phyloP scores from a whole-genome alignment of 2,329 filamentous ascomycete genomes.

The Fonsecaea multimorphosa region DNA sequence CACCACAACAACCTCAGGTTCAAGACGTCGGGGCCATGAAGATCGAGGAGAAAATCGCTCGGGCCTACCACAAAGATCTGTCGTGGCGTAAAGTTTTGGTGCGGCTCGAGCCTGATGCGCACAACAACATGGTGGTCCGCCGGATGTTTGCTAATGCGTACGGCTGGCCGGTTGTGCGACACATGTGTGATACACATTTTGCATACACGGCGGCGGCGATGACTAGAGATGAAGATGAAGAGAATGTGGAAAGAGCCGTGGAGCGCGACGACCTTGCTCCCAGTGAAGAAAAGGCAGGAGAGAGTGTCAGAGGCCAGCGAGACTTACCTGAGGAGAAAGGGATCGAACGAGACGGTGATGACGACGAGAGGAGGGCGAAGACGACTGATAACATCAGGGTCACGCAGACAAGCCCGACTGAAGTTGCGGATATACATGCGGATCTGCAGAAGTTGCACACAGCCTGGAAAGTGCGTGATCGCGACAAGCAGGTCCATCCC shows the following conservation, averaged over 20 bases:
- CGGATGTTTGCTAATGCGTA: slow-evolving; percentile 97
- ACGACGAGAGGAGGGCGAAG: slow-evolving; percentile 15
- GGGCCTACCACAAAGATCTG: slow-evolving; percentile 88
- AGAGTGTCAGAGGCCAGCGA: slow-evolving; percentile 62
- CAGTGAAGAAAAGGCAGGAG: slow-evolving; percentile 61
- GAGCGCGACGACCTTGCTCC: slow-evolving; percentile 60
- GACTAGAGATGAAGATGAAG: slow-evolving; percentile 71
- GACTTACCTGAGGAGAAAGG: slow-evolving; percentile 38
- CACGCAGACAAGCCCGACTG: slow-evolving; percentile 11
- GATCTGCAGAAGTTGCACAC: slow-evolving; percentile 27
- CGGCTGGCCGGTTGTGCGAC: slow-evolving; percentile 95
- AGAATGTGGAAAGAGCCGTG: slow-evolving; percentile 72
- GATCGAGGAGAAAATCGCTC: slow-evolving; percentile 96
- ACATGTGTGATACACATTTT: slow-evolving; percentile 94
- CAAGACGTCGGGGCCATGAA: slow-evolving; percentile 66
- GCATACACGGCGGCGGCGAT: slow-evolving; percentile 72
- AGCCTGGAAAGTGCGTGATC: slow-evolving; percentile 22
- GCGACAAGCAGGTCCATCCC: not conserved
- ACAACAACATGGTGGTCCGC: slow-evolving; percentile 97
- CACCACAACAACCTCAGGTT: slow-evolving; percentile 35
- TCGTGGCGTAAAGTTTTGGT: slow-evolving; percentile 98
- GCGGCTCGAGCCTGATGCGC: slow-evolving; percentile 91
- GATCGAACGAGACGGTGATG: not conserved
- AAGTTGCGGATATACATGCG: slow-evolving; percentile 11
- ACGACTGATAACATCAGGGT: slow-evolving; percentile 17